Percentiles rank a stretch among this genome's conserved stretches.
phyloP scores from a whole-genome alignment of 2,329 filamentous ascomycete genomes.

The Colletotrichum limetticola region DNA sequence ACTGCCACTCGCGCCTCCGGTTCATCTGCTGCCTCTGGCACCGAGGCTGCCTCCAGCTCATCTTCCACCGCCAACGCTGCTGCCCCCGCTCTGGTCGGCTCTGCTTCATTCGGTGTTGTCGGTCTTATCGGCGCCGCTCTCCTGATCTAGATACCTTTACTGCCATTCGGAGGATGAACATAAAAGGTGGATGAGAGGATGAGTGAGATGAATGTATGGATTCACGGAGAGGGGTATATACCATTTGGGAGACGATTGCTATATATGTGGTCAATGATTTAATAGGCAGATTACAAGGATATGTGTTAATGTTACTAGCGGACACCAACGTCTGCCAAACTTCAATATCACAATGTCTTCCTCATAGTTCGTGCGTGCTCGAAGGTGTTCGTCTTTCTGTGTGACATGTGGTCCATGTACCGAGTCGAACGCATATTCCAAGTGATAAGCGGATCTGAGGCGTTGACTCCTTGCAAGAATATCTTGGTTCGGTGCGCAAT shows the following conservation, averaged over 20 bases:
- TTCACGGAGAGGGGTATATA: slow-evolving; percentile 16
- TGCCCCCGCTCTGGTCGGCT: slow-evolving; percentile 50
- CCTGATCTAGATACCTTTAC: slow-evolving; percentile 53
- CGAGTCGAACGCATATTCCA: no score
- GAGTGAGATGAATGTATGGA: not conserved
- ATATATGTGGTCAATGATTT: slow-evolving; percentile 21
- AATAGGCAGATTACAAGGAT: slow-evolving; percentile 7
- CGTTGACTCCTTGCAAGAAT: not conserved
- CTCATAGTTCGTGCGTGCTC: not conserved
- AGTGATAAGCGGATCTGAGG: no score
- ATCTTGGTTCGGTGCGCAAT: not conserved
- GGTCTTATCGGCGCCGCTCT: slow-evolving; percentile 63
- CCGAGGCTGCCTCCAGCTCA: slow-evolving; percentile 41
- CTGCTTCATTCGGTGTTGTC: slow-evolving; percentile 55
- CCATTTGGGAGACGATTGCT: slow-evolving; percentile 16
- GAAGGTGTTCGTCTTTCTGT: not conserved
- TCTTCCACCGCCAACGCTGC: slow-evolving; percentile 44
- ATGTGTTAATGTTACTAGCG: slow-evolving; percentile 22
- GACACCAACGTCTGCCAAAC: not conserved
- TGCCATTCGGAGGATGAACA: not conserved
- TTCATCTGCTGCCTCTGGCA: slow-evolving; percentile 34
- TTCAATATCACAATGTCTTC: not conserved
- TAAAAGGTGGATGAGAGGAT: not conserved
- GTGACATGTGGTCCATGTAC: not conserved
- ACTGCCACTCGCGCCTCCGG: slow-evolving; percentile 27